Conservation (phyloP, 768 basidiomycete species). For the Kwoniella bestiolae region DNA sequence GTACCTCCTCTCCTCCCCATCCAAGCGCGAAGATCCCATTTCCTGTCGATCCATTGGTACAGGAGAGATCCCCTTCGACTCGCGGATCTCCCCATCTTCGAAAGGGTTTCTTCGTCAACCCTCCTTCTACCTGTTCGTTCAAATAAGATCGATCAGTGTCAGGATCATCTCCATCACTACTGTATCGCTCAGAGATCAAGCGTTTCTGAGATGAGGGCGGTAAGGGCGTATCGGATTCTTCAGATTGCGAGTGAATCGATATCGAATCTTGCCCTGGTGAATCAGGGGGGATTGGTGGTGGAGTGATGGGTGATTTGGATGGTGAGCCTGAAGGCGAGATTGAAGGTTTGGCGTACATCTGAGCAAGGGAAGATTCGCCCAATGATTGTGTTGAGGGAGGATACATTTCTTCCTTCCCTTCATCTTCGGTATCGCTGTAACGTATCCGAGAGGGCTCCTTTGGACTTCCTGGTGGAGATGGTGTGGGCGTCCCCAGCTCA, state of each 20-base stretch:
- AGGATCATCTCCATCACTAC: neutral
- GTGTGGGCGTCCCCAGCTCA: neutral
- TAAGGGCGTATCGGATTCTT: conserved; percentile 9
- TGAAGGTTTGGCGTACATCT: conserved; percentile 22
- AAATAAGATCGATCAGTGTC: neutral
- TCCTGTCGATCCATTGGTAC: conserved; percentile 23
- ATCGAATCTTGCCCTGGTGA: conserved; percentile 1
- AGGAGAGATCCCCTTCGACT: conserved; percentile 46
- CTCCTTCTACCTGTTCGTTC: neutral
- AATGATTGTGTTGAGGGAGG: conserved; percentile 42
- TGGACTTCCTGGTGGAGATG: neutral
- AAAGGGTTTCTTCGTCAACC: conserved; percentile 37
- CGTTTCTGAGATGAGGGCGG: conserved; percentile 28
- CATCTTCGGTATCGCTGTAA: neutral
- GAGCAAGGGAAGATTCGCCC: conserved; percentile 39
- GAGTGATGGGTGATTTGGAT: conserved; percentile 11
- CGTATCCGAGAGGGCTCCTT: neutral
- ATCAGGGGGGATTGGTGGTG: neutral
- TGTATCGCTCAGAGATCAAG: neutral
- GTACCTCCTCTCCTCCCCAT: conserved; percentile 6
- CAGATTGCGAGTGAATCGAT: conserved; percentile 9
- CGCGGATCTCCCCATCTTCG: conserved; percentile 45
- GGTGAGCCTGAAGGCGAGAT: conserved; percentile 8
- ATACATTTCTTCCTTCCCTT: neutral
- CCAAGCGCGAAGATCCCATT: neutral